Percentiles rank a stretch among this genome's conserved stretches.
These are phyloP conservation scores for Guyanaporus albipodus DNA, from an alignment of 768 basidiomycete genomes.

Conservation along the genomic window DNA sequence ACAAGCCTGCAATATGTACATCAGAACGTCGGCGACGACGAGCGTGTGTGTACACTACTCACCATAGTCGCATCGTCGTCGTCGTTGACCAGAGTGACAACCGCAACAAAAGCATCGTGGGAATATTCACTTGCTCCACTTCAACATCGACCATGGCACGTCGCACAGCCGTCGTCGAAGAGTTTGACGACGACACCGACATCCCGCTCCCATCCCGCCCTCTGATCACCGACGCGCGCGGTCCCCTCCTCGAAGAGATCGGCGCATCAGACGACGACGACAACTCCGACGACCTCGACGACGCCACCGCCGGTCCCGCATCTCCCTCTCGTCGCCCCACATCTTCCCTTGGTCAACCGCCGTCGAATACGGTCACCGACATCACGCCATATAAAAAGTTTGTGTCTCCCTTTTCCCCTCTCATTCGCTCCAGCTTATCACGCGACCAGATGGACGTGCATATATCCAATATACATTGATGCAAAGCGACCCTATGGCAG, in stretches of 20 bases:
- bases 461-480: constrained; percentile 97
- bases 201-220: constrained; percentile 70
- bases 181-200: constrained; percentile 95
- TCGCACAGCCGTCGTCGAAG: constrained; percentile 62
- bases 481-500: constrained; percentile 86
- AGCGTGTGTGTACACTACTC: background rate
- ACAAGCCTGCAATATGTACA: constrained; percentile 12
- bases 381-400: constrained; percentile 84
- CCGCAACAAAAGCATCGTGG: constrained; percentile 22
- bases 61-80: constrained; percentile 15
- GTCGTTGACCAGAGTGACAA: background rate
- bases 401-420: constrained; percentile 28
- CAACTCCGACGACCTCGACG: constrained; percentile 27
- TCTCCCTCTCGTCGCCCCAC: constrained; percentile 38
- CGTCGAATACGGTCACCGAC: constrained; percentile 51
- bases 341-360: constrained; percentile 16
- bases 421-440: constrained; percentile 4
- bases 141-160: constrained; percentile 54
- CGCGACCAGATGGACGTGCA: constrained; percentile 77
- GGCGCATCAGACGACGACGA: constrained; percentile 49
- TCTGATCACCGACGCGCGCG: constrained; percentile 61
- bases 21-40: background rate
- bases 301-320: constrained; percentile 50
- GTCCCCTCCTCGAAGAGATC: constrained; percentile 79
- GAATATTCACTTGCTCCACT: constrained; percentile 12